Base-by-base conservation (phyloP, 192 early-diverging fungal species). In the Entomortierella beljakovae region DNA sequence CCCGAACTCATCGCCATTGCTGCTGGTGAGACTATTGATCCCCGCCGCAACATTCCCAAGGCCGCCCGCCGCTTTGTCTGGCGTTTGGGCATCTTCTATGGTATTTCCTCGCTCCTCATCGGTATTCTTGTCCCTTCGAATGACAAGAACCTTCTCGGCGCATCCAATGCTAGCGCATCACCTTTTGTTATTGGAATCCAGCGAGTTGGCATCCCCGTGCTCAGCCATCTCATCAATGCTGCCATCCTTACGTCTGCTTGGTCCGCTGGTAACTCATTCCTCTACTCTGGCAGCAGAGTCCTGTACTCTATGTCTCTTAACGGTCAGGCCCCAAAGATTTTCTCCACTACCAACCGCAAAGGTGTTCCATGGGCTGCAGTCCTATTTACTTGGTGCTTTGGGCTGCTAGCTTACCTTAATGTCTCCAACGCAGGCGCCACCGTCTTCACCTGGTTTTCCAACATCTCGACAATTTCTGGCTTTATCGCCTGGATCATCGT, bases 401-500 rank as follows among this genome's bases (percentile, higher is more conserved):
- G 90, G 25, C 68, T 80, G 37, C 48, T 92, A 7, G 86, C 84
- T n/a, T 85, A 91, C 58, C 64, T 90, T 22, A 83, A 84, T 1
- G 74, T 84, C 13, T 71, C 89, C 13, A 84, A 87, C n/a, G 87
- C 83, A 16, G 69, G 81, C 40, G 84, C 79, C 31, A 73, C 74
- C 16, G 86, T 94, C 16, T 95, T 95, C 62, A 82, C 79, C 26
- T 92, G 89, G 81, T 64, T 92, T 32, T 61, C 92, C 64, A 91
- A 86, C 40, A 80, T 92, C 16, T 90, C 92, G 1, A 90, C 94
- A 11, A 89, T 98, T 20, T 84, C 93, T 7, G 93, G 94, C 3
- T 91, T 97, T 52, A 85, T 93, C 46, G 92, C 93, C 62, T 98
- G 97, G 95, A 55, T 94, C 29, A 92, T 92, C 55, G 96, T 98